Evolutionary conservation across 2,329 filamentous ascomycete species (phyloP), one percentile per base, ranked within the genome.

Genomic region (Cadophora gregata): DNA sequence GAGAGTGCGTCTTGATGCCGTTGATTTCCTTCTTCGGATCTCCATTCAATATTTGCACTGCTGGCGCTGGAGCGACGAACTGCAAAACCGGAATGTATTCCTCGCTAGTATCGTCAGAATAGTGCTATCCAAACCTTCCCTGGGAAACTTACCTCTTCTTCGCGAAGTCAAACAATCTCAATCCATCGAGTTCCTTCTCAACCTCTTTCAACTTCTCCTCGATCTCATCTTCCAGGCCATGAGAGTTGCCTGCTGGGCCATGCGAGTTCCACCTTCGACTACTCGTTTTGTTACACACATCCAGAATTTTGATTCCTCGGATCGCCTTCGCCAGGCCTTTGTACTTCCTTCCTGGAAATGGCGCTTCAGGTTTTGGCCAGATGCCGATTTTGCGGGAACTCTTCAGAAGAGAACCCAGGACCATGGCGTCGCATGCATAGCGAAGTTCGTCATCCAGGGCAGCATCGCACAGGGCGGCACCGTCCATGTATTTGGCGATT

Each of bases 361-460:
- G 73, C 14, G 64, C 58, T 24, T 67, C 61, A 1, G 71, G 72
- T 36, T 62, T 67, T 0, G 73, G 73, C 72, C 69, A 74, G n/a
- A 74, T 70, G 12, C 71, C 72, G 55, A 73, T 73, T n/a, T 70
- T 69, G 14, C 64, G 53, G 14, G 72, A 70, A 12, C 67, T 69
- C 45, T 71, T 73, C 51, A 73, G 63, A 2, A 74, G 59, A 33
- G 71, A 74, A 21, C 72, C 70, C 16, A 75, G 48, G 55, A 73
- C 71, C 71, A 76, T 70, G 16, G 70, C 53, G 58, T 71, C 65
- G 66, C 59, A 75, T 6, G 64, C 73, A 4, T 71, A 71, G 51
- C 63, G 63, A 10, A 70, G 60, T 10, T 70, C 66, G 3, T 71
- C 67, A 31, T 71, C 71, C 21, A 69, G 61, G 1, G 67, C 53